Conservation (phyloP, 108 stramenopile species). For the Conticribra weissflogii region DNA sequence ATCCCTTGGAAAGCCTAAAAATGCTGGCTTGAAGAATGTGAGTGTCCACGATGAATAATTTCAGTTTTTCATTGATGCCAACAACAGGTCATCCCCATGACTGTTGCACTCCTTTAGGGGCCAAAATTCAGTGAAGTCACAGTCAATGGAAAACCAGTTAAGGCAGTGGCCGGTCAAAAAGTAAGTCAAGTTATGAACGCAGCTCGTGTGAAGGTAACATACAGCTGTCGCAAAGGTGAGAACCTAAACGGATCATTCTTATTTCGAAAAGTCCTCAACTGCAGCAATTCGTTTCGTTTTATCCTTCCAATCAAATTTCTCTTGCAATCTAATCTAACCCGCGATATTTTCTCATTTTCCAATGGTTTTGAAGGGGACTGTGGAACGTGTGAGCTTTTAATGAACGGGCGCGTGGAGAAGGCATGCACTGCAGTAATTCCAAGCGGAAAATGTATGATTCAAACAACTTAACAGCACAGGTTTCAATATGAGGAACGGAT, state of each 20-base stretch:
- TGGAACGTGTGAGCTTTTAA: conserved; percentile 57
- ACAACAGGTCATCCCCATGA: not conserved
- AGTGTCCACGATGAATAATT: not conserved
- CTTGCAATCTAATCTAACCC: no score
- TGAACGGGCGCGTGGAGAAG: conserved; percentile 59
- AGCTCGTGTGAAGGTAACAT: conserved; percentile 54
- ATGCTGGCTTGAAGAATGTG: conserved; percentile 53
- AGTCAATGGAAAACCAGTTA: conserved; percentile 59
- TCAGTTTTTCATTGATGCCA: conserved; percentile 1
- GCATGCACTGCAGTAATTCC: conserved; percentile 55
- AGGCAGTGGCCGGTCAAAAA: conserved; percentile 60
- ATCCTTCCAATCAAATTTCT: no score
- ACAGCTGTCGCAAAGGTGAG: conserved; percentile 51
- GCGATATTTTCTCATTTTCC: no score
- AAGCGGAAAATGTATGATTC: conserved; percentile 51
- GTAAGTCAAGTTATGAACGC: conserved; percentile 47
- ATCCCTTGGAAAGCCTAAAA: conserved; percentile 46
- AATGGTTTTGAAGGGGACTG: no score
- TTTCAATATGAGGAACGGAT: not conserved
- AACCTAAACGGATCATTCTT: no score
- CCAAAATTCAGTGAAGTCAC: conserved; percentile 47
- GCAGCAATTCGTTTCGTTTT: no score
- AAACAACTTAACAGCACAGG: conserved; percentile 32
- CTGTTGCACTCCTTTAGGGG: conserved; percentile 17
- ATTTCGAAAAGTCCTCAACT: no score